Base-by-base conservation (phyloP, 129 eudicot species). In the Mikania micrantha region DNA sequence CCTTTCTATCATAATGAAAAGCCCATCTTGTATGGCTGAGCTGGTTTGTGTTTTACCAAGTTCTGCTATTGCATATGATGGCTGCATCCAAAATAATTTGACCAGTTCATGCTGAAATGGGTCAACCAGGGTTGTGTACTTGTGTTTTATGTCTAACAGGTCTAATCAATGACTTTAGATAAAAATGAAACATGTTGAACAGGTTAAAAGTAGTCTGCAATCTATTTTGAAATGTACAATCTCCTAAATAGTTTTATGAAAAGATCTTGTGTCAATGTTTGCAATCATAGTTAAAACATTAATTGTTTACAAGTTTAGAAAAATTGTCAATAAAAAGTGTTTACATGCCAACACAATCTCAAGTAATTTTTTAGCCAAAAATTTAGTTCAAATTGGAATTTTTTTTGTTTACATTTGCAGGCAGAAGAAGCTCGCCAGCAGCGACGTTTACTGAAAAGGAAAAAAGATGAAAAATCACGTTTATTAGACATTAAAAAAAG, bases 401-500 rank as follows among this genome's bases (percentile, higher is more conserved):
- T 58, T 72, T 72, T 59, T 38, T 69, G 9, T 41, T 42, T 47
- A 32, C 15, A 63, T 66, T 40, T 64, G 29, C 70, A 93, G 98
- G 92, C 92, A 16, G 90, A 88, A 74, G 96, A 88, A 80, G 93
- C 90, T 72, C 74, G 75, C 22, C 67, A 64, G 27, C 61, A 74
- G 66, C 81, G 74, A 28, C 80, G 78, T 70, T 27, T 86, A 80
- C 84, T 57, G 41, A 83, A 84, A 80, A 86, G 95, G 67, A 71
- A 73, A 76, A 76, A 64, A 72, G 95, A 92, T 24, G 95, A 93
- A 67, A 79, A 62, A 31, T 53, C 69, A 66, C 85, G 92, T 45
- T 76, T 88, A 74, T 56, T 79, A 85, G 88, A 84, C 61, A 86
- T 84, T 60, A 86, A 88, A 60, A 88, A 75, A 83, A 88, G 98